Conservation (phyloP, 768 basidiomycete genomes). For the Tubosaeta brunneosetosa region DNA sequence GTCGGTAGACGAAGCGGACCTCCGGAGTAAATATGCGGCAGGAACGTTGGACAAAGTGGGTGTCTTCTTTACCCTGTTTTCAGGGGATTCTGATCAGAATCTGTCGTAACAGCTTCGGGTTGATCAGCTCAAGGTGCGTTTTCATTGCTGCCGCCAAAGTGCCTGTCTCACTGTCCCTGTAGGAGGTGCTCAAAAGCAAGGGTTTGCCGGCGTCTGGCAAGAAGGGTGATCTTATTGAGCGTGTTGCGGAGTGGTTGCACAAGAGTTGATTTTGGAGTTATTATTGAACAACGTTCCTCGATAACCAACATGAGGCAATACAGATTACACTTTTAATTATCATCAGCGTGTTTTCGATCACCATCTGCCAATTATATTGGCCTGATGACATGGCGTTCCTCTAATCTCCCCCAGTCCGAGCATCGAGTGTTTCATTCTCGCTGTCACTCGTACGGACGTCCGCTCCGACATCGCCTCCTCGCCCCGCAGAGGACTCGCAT, state of each 20-base stretch:
- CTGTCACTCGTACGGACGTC: not conserved
- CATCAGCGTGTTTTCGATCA: slow-evolving; percentile 3
- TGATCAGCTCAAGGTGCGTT: slow-evolving; percentile 69
- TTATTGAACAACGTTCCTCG: not conserved
- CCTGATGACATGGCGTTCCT: not conserved
- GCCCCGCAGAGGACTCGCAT: not conserved
- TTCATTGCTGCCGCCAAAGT: not conserved
- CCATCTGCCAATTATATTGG: not conserved
- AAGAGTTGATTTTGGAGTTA: slow-evolving; percentile 17
- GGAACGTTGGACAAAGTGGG: slow-evolving; percentile 65
- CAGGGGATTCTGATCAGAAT: slow-evolving; percentile 5
- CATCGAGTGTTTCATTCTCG: not conserved
- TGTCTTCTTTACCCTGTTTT: not conserved
- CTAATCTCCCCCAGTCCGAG: not conserved
- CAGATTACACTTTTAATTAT: not conserved
- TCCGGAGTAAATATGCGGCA: slow-evolving; percentile 59
- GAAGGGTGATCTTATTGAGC: slow-evolving; percentile 68
- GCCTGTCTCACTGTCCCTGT: not conserved
- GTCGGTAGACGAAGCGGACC: slow-evolving; percentile 65
- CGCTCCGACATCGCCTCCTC: not conserved
- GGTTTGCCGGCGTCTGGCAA: slow-evolving; percentile 58
- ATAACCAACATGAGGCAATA: not conserved
- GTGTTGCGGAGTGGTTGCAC: slow-evolving; percentile 61
- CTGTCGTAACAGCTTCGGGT: slow-evolving; percentile 54
- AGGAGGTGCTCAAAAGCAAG: slow-evolving; percentile 76